Conservation (phyloP, 2,329 filamentous ascomycete species). For the Exophiala spinifera region DNA sequence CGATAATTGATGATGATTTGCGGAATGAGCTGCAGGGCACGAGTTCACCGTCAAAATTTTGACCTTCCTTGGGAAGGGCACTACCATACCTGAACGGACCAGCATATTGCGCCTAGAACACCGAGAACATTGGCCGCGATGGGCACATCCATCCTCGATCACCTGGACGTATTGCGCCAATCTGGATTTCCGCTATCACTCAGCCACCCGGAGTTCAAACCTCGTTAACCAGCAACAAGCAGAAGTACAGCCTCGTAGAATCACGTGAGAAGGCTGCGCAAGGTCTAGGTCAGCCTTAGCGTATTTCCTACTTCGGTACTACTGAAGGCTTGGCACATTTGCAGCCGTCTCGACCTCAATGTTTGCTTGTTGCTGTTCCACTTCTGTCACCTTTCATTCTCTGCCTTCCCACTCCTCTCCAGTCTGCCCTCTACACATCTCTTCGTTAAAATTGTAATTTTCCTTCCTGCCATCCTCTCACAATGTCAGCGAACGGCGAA, state of each 20-base stretch:
- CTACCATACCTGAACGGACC: conserved; percentile 58
- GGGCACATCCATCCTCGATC: conserved; percentile 50
- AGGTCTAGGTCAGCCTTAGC: too few species aligned
- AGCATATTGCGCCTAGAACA: conserved; percentile 61
- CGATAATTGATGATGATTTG: conserved; percentile 68
- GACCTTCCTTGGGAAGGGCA: background rate
- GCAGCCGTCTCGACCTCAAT: background rate
- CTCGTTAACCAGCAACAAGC: too few species aligned
- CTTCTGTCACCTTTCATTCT: background rate
- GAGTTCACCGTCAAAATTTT: background rate
- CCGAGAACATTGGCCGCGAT: conserved; percentile 58
- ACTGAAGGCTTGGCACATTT: background rate
- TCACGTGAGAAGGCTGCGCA: too few species aligned
- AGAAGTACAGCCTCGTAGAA: too few species aligned
- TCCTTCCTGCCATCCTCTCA: conserved; percentile 2
- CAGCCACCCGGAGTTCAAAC: background rate
- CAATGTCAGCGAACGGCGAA: conserved; percentile 29
- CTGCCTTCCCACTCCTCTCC: too few species aligned
- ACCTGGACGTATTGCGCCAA: background rate
- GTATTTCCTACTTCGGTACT: too few species aligned
- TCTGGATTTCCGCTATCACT: background rate
- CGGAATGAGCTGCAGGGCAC: conserved; percentile 56
- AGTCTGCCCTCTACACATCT: too few species aligned
- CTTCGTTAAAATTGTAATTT: background rate
- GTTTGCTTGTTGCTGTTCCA: background rate